Evolutionary conservation across 805 yeast species (phyloP), one percentile per base, ranked within the genome.

Genomic region (Saturnispora mendoncae): DNA sequence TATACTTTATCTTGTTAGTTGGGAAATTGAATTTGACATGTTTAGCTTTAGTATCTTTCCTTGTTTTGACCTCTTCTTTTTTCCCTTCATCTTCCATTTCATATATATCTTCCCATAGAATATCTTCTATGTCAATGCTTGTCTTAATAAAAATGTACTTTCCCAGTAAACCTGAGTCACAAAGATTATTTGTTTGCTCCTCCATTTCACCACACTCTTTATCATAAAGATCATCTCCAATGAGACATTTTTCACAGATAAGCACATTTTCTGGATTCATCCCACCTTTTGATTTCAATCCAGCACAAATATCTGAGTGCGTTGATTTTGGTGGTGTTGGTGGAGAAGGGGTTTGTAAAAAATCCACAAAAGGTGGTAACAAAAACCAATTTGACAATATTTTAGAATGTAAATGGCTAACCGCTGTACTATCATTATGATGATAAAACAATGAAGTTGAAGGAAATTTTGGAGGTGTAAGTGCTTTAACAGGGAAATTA

Each of bases 281-380:
- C 15, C 50, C 40, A n/a, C 47, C 47, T 31, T 44, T 56, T 12
- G 47, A 38, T 24, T 48, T 46, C 33, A 4, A 18, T 15, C 6
- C 51, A 52, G 15, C 53, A 25, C 14, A 32, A 17, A 32, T 19
- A 5, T n/a, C 10, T 55, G 6, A 21, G 7, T 24, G 14, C 26
- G 24, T 33, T 12, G 42, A 26, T 25, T 19, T 40, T 9, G 62
- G 62, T 8, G 64, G 64, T 1, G 64, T 58, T 7, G 63, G 63
- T 7, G 63, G 64, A 2, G 60, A 51, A 3, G 63, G 63, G 0
- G 60, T 55, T 38, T 51, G 53, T 21, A 51, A 49, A 36, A 53
- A 56, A 36, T 60, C 59, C 43, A 58, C 59, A 42, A 62, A 58
- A 4, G 67, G 67, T 0, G 66, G 65, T 14, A 62, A 46, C 13